Evolutionary conservation across 2,329 filamentous ascomycete genomes (phyloP), one percentile per base, ranked within the genome.

Genomic region (Aspergillus fumigatus): DNA sequence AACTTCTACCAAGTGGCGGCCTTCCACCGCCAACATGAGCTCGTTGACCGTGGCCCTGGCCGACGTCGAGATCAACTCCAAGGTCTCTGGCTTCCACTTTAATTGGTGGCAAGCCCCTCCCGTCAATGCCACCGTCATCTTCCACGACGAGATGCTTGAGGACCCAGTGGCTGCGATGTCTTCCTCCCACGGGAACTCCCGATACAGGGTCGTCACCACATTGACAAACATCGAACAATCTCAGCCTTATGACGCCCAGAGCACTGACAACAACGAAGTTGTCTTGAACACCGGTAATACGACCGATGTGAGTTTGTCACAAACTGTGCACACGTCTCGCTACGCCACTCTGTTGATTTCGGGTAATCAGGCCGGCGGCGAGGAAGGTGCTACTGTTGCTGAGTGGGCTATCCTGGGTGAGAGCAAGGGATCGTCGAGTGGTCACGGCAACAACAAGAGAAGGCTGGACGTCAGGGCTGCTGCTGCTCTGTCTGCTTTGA

Each of bases 1-100:
- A 2, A 76, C 82, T 4, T 82, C 82, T 19, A 89, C 87, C 0
- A 83, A 82, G 61, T 90, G 87, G 87, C 85, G 88, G 65, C 86
- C 87, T 0, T 66, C 73, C 1, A 67, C 80, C 1, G 82, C 83
- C 51, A 72, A 70, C 0, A 75, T 80, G 4, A 77, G 81, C 27
- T 81, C 80, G 3, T 65, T 89, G 14, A 84, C 82, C 1, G 79
- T 90, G 47, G 76, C 82, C 25, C 74, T 85, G 2, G 78, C 74
- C 0, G 72, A 84, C 49, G 40, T 56, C 0, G 61, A 68, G 10
- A 50, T 56, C 7, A 68, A 67, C 5, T 57, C 64, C 17, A 58
- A 59, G 25, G 68, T 78, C 21, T 71, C 70, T 0, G 77, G 76
- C 1, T 76, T 88, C 55, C 73, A 74, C 49, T 86, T 87, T 67